Evolutionary conservation across 352 stramenopile species (phyloP).

Genomic region (Pythium sukuiense): DNA sequence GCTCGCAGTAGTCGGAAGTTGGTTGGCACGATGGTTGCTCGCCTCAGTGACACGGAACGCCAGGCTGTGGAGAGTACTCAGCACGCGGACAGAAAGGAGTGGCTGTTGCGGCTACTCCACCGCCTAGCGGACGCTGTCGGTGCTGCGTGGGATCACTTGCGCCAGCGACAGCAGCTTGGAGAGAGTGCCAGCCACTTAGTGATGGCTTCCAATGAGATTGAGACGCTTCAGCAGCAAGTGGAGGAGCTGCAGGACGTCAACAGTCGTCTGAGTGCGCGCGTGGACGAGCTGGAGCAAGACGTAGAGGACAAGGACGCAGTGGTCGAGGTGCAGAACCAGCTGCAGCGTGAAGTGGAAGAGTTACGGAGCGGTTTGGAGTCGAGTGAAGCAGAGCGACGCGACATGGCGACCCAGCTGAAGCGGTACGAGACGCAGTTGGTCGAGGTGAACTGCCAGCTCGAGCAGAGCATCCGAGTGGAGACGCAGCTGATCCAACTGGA

Average conservation of each 20-base stretch:
- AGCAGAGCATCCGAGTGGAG: slow-evolving; percentile 26
- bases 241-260: slow-evolving; percentile 1
- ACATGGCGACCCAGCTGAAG: slow-evolving; percentile 8
- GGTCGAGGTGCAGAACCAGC: neutral
- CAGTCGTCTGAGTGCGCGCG: neutral
- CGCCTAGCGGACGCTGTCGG: slow-evolving; percentile 12
- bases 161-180: slow-evolving; percentile 1
- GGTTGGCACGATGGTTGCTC: slow-evolving; percentile 19
- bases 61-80: neutral
- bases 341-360: slow-evolving; percentile 2
- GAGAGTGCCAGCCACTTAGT: neutral
- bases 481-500: slow-evolving; percentile 24
- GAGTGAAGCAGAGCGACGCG: neutral
- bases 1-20: neutral
- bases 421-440: slow-evolving; percentile 21
- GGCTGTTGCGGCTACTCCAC: slow-evolving; percentile 10
- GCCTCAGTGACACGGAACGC: slow-evolving; percentile 11
- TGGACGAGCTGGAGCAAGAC: neutral
- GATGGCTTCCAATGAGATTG: neutral
- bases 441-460: slow-evolving; percentile 28
- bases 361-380: neutral
- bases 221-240: slow-evolving; percentile 5
- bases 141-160: neutral
- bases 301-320: neutral
- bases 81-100: neutral